phyloP scores from a whole-genome alignment of 768 basidiomycete genomes.

The Collybiopsis confluens region DNA sequence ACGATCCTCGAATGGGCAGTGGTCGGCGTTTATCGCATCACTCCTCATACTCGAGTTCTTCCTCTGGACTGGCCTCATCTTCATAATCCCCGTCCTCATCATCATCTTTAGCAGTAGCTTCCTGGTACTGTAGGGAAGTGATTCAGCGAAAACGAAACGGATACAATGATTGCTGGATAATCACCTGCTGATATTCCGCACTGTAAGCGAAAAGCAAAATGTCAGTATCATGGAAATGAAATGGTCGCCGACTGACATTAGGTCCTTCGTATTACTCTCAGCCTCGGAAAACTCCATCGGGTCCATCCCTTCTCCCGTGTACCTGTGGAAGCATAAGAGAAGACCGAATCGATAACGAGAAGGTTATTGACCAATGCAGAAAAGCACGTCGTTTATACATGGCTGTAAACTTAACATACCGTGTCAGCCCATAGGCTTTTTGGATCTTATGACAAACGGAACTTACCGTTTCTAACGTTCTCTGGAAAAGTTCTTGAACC shows the following conservation, averaged over 20 bases:
- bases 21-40: neutral
- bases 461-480: constrained; percentile 58
- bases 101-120: constrained; percentile 44
- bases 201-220: constrained; percentile 30
- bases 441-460: neutral
- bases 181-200: constrained; percentile 86
- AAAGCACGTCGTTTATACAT: constrained; percentile 88
- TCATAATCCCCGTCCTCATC: constrained; percentile 29
- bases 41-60: constrained; percentile 14
- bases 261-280: constrained; percentile 75
- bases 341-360: neutral
- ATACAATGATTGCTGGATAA: constrained; percentile 4
- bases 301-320: constrained; percentile 91
- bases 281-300: constrained; percentile 82
- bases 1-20: neutral
- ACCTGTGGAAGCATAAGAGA: constrained; percentile 31
- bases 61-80: constrained; percentile 10
- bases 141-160: neutral
- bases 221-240: neutral
- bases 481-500: constrained; percentile 82
- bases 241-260: constrained; percentile 56
- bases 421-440: neutral
- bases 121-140: constrained; percentile 47
- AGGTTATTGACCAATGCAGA: constrained; percentile 62
- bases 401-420: constrained; percentile 49